A percentile compares a stretch with the other conserved stretches of the same genome.
phyloP scores from a whole-genome alignment of 768 basidiomycete species.

The Flagelloscypha sp. region DNA sequence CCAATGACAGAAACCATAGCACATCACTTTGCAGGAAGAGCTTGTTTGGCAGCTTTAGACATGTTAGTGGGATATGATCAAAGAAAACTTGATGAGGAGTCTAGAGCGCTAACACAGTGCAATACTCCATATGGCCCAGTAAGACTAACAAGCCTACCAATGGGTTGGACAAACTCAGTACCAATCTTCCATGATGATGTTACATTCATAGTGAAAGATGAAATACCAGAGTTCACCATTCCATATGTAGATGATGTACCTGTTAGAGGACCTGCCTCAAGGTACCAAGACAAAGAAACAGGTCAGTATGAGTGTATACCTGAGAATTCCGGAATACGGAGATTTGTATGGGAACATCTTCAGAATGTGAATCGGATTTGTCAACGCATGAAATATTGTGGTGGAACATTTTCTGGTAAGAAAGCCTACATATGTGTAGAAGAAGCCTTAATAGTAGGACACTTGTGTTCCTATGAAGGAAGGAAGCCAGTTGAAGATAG shows the following conservation, averaged over 20 bases:
- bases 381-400: constrained; percentile 20
- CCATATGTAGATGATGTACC: constrained; percentile 25
- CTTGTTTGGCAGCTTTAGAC: constrained; percentile 11
- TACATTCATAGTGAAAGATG: constrained; percentile 19
- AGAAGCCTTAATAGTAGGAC: constrained; percentile 22
- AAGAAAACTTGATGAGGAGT: constrained; percentile 7
- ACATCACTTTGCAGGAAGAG: constrained; percentile 11
- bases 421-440: constrained; percentile 23
- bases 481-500: constrained; percentile 15
- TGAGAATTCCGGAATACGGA: constrained; percentile 21
- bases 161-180: constrained; percentile 14
- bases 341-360: constrained; percentile 33
- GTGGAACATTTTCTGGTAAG: constrained; percentile 22
- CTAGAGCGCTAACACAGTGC: constrained; percentile 15
- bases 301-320: constrained; percentile 11
- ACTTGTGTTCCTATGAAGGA: constrained; percentile 27
- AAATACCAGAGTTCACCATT: constrained; percentile 17
- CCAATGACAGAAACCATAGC: constrained; percentile 10
- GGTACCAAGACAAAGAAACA: constrained; percentile 19
- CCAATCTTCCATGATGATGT: constrained; percentile 17
- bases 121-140: constrained; percentile 11
- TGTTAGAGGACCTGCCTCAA: constrained; percentile 21
- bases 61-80: constrained; percentile 14
- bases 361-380: constrained; percentile 23
- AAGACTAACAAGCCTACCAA: constrained; percentile 13